These are phyloP conservation scores for Afroboletus lepidellus DNA, from an alignment of 1,284 basidiomycete species.

Conservation along the genomic window DNA sequence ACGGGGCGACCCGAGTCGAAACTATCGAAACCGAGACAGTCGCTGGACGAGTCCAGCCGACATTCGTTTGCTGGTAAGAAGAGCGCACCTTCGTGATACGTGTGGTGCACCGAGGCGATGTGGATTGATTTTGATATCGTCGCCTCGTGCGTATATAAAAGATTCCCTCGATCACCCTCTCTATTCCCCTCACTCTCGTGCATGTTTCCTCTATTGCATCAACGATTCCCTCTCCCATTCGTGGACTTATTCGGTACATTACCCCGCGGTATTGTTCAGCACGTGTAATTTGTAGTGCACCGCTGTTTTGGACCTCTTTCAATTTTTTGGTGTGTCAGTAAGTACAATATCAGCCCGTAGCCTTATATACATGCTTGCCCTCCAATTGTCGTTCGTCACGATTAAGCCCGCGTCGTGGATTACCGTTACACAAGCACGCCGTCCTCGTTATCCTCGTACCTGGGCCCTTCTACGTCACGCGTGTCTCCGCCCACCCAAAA, in stretches of 20 bases:
- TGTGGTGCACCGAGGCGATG: neutral
- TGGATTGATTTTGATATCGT: constrained; percentile 15
- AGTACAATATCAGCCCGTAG: constrained; percentile 13
- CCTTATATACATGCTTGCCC: constrained; percentile 14
- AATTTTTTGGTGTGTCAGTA: constrained; percentile 18
- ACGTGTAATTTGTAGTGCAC: constrained; percentile 33
- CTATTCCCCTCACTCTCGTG: constrained; percentile 1
- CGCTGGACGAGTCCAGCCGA: constrained; percentile 30
- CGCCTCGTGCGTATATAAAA: constrained; percentile 16
- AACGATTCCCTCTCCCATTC: constrained; percentile 9
- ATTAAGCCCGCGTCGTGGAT: neutral
- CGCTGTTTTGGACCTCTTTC: constrained; percentile 20
- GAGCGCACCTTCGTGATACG: constrained; percentile 21
- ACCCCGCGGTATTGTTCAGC: constrained; percentile 23
- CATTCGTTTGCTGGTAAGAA: constrained; percentile 39
- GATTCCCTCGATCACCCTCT: neutral
- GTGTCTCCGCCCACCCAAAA: constrained; percentile 72
- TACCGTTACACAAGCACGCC: constrained; percentile 28
- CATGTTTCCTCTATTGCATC: constrained; percentile 22
- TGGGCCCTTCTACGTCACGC: constrained; percentile 26
- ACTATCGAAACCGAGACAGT: constrained; percentile 28
- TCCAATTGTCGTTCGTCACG: neutral
- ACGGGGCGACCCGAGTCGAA: constrained; percentile 33
- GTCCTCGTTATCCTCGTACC: constrained; percentile 22
- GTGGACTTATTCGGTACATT: constrained; percentile 24